These are phyloP conservation scores for Cenchrus americanus DNA, from an alignment of 176 grass and related monocot species.

Conservation along the genomic window DNA sequence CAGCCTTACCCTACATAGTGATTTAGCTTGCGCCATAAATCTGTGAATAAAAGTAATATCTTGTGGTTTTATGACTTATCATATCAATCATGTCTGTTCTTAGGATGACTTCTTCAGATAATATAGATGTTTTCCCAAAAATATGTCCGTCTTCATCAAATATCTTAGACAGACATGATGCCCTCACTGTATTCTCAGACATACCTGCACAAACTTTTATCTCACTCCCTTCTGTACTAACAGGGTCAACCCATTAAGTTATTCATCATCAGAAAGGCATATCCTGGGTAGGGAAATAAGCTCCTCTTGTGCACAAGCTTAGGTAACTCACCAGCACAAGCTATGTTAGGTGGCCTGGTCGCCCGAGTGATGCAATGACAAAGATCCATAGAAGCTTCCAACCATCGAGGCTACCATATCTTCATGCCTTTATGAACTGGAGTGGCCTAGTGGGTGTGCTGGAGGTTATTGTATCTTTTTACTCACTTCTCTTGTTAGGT, in stretches of 20 bases:
- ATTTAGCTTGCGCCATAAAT: slow-evolving; percentile 23
- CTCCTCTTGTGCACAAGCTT: slow-evolving; percentile 18
- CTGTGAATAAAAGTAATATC: not conserved
- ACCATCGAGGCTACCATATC: slow-evolving; percentile 46
- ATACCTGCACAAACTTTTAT: slow-evolving; percentile 18
- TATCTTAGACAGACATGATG: not conserved
- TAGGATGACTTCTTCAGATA: slow-evolving; percentile 10
- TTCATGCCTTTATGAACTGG: slow-evolving; percentile 37
- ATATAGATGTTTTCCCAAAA: slow-evolving; percentile 12
- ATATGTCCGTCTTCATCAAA: slow-evolving; percentile 12
- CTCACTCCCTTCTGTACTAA: slow-evolving; percentile 17
- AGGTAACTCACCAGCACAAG: not conserved
- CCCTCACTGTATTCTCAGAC: slow-evolving; percentile 16
- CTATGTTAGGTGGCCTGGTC: slow-evolving; percentile 53
- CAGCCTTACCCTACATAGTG: slow-evolving; percentile 12
- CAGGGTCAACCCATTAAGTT: slow-evolving; percentile 14
- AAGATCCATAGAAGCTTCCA: slow-evolving; percentile 55
- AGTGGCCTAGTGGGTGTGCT: slow-evolving; percentile 52
- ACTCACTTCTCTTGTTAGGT: slow-evolving; percentile 55
- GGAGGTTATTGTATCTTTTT: slow-evolving; percentile 49
- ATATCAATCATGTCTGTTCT: slow-evolving; percentile 13
- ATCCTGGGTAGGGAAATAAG: slow-evolving; percentile 7
- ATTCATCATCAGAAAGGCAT: slow-evolving; percentile 17
- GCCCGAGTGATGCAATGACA: slow-evolving; percentile 51
- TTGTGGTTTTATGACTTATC: slow-evolving; percentile 7